These are phyloP conservation scores for Evernia prunastri DNA, from an alignment of 495 filamentous ascomycete species.

Conservation along the genomic window DNA sequence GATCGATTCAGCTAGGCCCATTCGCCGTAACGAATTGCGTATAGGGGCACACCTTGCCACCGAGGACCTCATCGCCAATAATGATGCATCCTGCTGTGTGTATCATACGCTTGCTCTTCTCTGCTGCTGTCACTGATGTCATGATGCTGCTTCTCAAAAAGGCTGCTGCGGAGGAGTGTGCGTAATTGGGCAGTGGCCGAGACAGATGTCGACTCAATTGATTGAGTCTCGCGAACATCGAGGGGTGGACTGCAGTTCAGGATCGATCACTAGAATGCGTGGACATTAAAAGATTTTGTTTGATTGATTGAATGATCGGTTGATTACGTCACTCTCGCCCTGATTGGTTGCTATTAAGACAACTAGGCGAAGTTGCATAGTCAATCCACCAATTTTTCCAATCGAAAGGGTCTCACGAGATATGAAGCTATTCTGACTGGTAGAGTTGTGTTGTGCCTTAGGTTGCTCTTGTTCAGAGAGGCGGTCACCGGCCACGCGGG, in stretches of 20 bases:
- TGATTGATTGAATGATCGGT: no score
- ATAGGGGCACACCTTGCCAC: slow-evolving; percentile 68
- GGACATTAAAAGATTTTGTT: no score
- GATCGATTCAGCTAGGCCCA: not conserved
- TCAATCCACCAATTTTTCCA: no score
- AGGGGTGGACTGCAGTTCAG: not conserved
- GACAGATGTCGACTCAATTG: slow-evolving; percentile 69
- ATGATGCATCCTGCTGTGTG: slow-evolving; percentile 90
- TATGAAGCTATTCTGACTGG: no score
- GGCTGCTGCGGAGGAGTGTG: slow-evolving; percentile 42
- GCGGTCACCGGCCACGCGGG: no score
- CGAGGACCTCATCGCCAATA: slow-evolving; percentile 93
- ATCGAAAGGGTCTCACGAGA: no score
- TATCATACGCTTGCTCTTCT: slow-evolving; percentile 56
- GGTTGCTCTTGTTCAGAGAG: no score
- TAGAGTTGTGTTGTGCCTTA: no score
- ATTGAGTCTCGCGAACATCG: slow-evolving; percentile 69
- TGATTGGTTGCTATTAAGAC: no score
- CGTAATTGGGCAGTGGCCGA: slow-evolving; percentile 50
- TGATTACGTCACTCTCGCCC: no score
- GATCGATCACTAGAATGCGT: not conserved
- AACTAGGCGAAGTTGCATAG: no score
- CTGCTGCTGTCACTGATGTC: slow-evolving; percentile 49
- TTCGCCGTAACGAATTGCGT: no score
- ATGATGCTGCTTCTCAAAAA: slow-evolving; percentile 39